Conservation (phyloP, 805 yeast genomes). For the Candida schatavii region DNA sequence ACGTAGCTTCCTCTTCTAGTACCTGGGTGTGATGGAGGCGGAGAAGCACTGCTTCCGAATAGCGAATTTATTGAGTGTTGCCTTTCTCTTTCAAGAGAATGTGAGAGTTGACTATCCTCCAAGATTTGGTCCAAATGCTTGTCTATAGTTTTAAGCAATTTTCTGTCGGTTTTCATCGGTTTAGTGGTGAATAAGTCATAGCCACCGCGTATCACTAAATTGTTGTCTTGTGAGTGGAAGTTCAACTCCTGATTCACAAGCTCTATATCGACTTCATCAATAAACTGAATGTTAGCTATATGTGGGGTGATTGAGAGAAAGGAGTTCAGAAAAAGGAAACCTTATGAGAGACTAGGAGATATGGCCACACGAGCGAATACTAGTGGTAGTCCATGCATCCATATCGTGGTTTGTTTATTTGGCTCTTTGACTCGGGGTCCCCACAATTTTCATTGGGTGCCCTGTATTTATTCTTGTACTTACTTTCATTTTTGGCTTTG, state of each 20-base stretch:
- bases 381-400: no score
- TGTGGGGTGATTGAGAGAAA: no score
- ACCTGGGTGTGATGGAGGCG: slow-evolving; percentile 15
- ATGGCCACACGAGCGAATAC: no score
- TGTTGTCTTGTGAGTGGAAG: slow-evolving; percentile 49
- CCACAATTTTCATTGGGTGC: no score
- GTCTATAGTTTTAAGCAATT: slow-evolving; percentile 83
- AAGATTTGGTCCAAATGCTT: slow-evolving; percentile 62
- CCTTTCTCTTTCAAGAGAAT: slow-evolving; percentile 37
- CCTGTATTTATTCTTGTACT: no score
- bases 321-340: no score
- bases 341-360: no score
- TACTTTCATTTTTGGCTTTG: no score
- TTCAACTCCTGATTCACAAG: slow-evolving; percentile 81
- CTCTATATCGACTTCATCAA: slow-evolving; percentile 92
- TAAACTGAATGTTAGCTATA: no score
- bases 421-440: no score
- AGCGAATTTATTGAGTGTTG: slow-evolving; percentile 34
- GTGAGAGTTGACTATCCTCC: slow-evolving; percentile 42
- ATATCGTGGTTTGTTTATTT: no score
- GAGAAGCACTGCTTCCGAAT: slow-evolving; percentile 38
- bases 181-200: slow-evolving; percentile 94
- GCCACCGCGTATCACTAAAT: slow-evolving; percentile 67
- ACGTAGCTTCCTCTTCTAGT: slow-evolving; percentile 22
- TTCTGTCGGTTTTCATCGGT: slow-evolving; percentile 86